A percentile compares a stretch with the other conserved stretches of the same genome.
These are phyloP conservation scores for Debaryomyces robertsiae DNA, from an alignment of 1,139 yeast genomes.

Conservation along the genomic window DNA sequence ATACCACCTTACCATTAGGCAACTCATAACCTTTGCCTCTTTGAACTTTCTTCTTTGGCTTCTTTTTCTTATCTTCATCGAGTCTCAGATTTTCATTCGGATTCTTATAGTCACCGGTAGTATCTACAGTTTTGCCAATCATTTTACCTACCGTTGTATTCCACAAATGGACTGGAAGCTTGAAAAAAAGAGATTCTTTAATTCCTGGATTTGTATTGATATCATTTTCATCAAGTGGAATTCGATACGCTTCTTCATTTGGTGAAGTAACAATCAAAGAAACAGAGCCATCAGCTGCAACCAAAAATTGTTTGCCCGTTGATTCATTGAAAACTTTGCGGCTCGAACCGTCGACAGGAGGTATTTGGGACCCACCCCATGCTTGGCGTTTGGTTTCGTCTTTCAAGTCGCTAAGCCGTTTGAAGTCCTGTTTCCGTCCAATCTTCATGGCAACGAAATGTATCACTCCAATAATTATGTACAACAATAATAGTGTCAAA, in stretches of 20 bases:
- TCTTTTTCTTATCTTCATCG: slow-evolving; percentile 20
- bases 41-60: slow-evolving; percentile 34
- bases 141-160: slow-evolving; percentile 47
- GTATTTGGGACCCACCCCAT: slow-evolving; percentile 55
- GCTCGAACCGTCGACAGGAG: slow-evolving; percentile 51
- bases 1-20: slow-evolving; percentile 64
- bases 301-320: slow-evolving; percentile 60
- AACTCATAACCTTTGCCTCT: slow-evolving; percentile 51
- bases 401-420: slow-evolving; percentile 56
- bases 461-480: slow-evolving; percentile 51
- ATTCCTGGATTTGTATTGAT: slow-evolving; percentile 45
- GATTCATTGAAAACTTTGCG: slow-evolving; percentile 37
- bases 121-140: slow-evolving; percentile 28
- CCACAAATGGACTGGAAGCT: slow-evolving; percentile 48
- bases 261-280: slow-evolving; percentile 58
- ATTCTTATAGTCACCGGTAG: slow-evolving; percentile 22
- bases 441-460: slow-evolving; percentile 62
- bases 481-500: slow-evolving; percentile 53
- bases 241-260: slow-evolving; percentile 31
- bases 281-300: slow-evolving; percentile 71
- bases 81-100: slow-evolving; percentile 16
- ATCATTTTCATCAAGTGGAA: slow-evolving; percentile 41
- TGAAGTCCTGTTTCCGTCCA: slow-evolving; percentile 60
- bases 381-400: slow-evolving; percentile 57
- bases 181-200: slow-evolving; percentile 57